Percentiles rank a stretch among this genome's conserved stretches.
Conservation (phyloP, 2,329 filamentous ascomycete species). For the Pseudodiploospora longispora region DNA sequence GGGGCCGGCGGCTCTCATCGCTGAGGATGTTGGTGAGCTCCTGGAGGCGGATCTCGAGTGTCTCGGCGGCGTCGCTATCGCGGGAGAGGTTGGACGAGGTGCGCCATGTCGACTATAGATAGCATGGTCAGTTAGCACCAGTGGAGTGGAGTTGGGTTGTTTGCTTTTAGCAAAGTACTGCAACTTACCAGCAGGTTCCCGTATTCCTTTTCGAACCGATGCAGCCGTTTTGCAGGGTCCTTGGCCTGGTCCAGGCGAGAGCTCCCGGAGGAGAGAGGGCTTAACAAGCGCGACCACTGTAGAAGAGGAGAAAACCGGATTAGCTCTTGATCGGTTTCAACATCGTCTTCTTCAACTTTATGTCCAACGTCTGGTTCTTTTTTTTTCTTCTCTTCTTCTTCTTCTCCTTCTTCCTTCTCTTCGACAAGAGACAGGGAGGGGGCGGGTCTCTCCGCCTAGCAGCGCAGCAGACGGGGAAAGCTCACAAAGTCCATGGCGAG, state of each 20-base stretch:
- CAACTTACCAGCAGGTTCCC: conserved; percentile 49
- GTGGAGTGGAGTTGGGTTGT: background rate
- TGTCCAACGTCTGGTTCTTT: background rate
- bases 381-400: background rate
- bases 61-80: conserved; percentile 55
- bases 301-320: conserved; percentile 1
- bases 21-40: conserved; percentile 65
- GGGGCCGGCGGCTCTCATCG: conserved; percentile 80
- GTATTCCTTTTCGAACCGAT: conserved; percentile 61
- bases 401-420: background rate
- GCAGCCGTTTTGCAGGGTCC: conserved; percentile 55
- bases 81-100: conserved; percentile 50
- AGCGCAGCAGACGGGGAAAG: conserved; percentile 1
- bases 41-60: conserved; percentile 53
- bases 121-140: background rate
- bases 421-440: background rate
- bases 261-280: conserved; percentile 48
- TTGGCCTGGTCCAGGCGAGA: conserved; percentile 52
- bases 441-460: background rate
- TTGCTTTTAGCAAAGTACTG: too few species aligned
- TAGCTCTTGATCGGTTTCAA: conserved; percentile 4
- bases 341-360: background rate
- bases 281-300: conserved; percentile 61
- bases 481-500: conserved; percentile 51
- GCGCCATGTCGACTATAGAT: conserved; percentile 46